Evolutionary conservation across 805 yeast species (phyloP).

Genomic region (Metschnikowia sp.): DNA sequence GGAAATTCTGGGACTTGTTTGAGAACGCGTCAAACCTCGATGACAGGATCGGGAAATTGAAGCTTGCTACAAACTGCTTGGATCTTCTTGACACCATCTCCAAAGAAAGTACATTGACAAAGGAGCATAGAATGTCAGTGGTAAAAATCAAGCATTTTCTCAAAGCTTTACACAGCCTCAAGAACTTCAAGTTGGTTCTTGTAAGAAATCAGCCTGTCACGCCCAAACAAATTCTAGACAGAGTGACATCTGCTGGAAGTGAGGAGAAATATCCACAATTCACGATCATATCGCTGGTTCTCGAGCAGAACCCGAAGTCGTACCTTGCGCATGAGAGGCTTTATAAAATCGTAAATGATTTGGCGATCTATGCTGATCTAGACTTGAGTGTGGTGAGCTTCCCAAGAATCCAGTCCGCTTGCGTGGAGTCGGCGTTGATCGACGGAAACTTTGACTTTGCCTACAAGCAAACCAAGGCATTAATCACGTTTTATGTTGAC

Average conservation of each 20-base stretch:
- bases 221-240: slow-evolving; percentile 15
- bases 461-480: slow-evolving; percentile 35
- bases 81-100: slow-evolving; percentile 22
- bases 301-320: slow-evolving; percentile 54
- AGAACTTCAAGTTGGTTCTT: slow-evolving; percentile 31
- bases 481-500: slow-evolving; percentile 28
- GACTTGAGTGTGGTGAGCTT: slow-evolving; percentile 21
- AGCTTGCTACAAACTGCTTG: slow-evolving; percentile 25
- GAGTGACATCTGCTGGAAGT: slow-evolving; percentile 6
- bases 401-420: slow-evolving; percentile 40
- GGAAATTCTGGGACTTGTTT: slow-evolving; percentile 35
- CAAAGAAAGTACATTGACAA: not conserved
- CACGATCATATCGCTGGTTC: slow-evolving; percentile 35
- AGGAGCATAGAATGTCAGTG: slow-evolving; percentile 8
- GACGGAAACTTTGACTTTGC: slow-evolving; percentile 64
- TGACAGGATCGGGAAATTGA: slow-evolving; percentile 30
- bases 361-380: slow-evolving; percentile 39
- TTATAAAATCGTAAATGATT: slow-evolving; percentile 36
- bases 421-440: slow-evolving; percentile 65
- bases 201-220: slow-evolving; percentile 14
- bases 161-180: slow-evolving; percentile 33
- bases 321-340: slow-evolving; percentile 45
- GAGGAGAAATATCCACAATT: slow-evolving; percentile 14
- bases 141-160: slow-evolving; percentile 31
- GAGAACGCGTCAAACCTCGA: slow-evolving; percentile 30